Base-by-base conservation (phyloP, 2,329 filamentous ascomycete species). In the Sporothrix variecibatus region DNA sequence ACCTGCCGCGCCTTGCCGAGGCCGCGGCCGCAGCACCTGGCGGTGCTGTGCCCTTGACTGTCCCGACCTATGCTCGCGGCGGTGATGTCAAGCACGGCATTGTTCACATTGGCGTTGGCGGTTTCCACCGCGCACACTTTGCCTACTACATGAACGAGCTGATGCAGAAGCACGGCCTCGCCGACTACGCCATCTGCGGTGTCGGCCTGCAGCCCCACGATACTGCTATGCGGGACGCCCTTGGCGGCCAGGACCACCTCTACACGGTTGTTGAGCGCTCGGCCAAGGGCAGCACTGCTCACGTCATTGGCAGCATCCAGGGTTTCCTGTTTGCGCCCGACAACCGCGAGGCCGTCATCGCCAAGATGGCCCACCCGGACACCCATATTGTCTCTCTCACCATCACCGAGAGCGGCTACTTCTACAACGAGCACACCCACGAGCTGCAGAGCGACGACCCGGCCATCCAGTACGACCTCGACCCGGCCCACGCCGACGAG, bases 351-450 rank as follows among this genome's bases (percentile, higher is more conserved):
- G 85, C 85, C 49, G 86, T 87, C 75, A 84, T 88, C 43, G 83
- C 83, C 78, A 88, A 88, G 83, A 87, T 88, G 86, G 86, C 86
- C 1, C 83, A 87, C 80, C 82, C 85, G 0, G 85, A 87, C 78
- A 88, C 86, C 15, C 85, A 83, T 78, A 88, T 88, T 75, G 86
- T 88, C 43, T 88, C 86, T 20, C 79, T 88, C 79, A 88, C 86
- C 78, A 88, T 88, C 79, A 88, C 86, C 60, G 86, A 88, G 81
- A 86, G 84, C 78, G 86, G 86, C 76, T 88, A 88, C 84, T 88
- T 86, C 82, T 87, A 87, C 82, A 87, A 88, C 78, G 86, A 88
- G 79, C 87, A 88, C 82, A 86, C 86, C n/a, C 86, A 88, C 81
- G 80, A 87, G 81, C 82, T 88, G 74, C 80, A 84, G 75, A 79